Evolutionary conservation across 73 alveolate genomes (phyloP).

Genomic region (Uronychia binucleata): DNA sequence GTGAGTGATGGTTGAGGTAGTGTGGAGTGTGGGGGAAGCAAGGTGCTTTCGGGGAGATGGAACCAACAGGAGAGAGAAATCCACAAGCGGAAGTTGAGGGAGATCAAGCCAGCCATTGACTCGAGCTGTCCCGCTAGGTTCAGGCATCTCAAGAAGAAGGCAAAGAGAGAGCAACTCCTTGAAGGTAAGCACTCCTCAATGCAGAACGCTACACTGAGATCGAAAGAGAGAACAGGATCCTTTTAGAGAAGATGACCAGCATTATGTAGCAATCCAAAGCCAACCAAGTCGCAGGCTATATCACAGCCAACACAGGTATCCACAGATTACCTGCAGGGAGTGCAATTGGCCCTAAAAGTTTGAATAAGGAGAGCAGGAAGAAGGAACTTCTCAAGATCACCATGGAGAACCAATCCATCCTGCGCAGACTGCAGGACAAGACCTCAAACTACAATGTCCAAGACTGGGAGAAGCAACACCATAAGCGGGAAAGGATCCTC

Average conservation of each 20-base stretch:
- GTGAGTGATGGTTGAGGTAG: no score
- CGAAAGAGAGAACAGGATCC: constrained; percentile 70
- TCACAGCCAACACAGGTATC: background rate
- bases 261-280: constrained; percentile 28
- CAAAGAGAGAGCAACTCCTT: constrained; percentile 12
- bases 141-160: background rate
- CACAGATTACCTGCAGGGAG: background rate
- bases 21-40: constrained; percentile 15
- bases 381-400: constrained; percentile 57
- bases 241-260: constrained; percentile 66
- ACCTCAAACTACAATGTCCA: constrained; percentile 55
- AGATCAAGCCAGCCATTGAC: constrained; percentile 25
- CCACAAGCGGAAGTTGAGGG: constrained; percentile 43
- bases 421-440: constrained; percentile 49
- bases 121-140: background rate
- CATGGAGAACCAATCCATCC: constrained; percentile 61
- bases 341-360: constrained; percentile 28
- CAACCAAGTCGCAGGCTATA: background rate
- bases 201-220: constrained; percentile 64
- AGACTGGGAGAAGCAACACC: constrained; percentile 60
- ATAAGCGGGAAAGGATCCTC: constrained; percentile 39
- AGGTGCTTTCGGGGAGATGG: constrained; percentile 61
- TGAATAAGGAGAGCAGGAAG: constrained; percentile 57
- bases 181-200: background rate
- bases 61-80: constrained; percentile 30